A percentile compares a stretch with the other conserved stretches of the same genome.
Conservation (phyloP, 176 grass and related monocot species). For the Otatea glauca region DNA sequence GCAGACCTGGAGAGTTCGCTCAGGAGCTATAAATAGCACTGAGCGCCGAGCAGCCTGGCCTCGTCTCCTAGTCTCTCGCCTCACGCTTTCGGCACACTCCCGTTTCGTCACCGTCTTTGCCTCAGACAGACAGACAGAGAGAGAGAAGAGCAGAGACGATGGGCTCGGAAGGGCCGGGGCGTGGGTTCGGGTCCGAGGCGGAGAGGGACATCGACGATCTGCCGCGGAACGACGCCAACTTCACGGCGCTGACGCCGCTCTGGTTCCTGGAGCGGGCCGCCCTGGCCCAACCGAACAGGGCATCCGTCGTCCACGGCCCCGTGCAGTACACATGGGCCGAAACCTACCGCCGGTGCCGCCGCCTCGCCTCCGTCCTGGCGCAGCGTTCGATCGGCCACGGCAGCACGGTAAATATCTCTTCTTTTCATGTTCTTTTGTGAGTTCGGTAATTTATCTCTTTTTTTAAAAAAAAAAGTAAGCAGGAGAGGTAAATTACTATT, state of each 20-base stretch:
- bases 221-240: conserved; percentile 84
- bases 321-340: conserved; percentile 78
- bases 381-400: conserved; percentile 65
- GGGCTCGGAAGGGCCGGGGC: conserved; percentile 24
- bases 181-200: conserved; percentile 9
- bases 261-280: conserved; percentile 96
- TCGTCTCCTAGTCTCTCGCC: neutral
- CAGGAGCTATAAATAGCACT: conserved; percentile 37
- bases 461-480: neutral
- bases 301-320: conserved; percentile 72
- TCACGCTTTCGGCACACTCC: conserved; percentile 3
- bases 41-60: neutral
- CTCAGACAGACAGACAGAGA: neutral
- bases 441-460: neutral
- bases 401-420: conserved; percentile 54
- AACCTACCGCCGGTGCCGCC: conserved; percentile 87
- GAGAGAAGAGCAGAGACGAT: conserved; percentile 8
- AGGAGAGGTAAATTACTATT: neutral
- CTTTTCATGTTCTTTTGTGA: neutral
- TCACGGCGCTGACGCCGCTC: conserved; percentile 87
- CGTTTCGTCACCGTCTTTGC: neutral
- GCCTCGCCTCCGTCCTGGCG: conserved; percentile 78
- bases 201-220: conserved; percentile 92
- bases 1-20: neutral
- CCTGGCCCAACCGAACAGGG: conserved; percentile 73